Evolutionary conservation across 352 stramenopile genomes (phyloP).

Genomic region (Phytopythium montanum): DNA sequence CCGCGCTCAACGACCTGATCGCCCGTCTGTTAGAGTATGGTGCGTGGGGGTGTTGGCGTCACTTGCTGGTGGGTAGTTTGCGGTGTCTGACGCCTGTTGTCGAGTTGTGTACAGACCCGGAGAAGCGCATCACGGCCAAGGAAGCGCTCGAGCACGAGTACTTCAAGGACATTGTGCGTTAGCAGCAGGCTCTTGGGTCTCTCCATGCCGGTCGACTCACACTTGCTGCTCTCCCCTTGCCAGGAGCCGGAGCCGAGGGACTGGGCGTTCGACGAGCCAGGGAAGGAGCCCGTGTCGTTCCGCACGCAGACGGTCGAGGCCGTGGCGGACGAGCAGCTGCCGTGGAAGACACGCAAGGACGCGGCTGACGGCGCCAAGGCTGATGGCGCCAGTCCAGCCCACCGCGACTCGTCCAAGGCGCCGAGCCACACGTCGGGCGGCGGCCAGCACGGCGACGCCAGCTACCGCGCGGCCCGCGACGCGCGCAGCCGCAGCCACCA

Average conservation of each 20-base stretch:
- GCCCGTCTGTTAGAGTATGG: conserved; percentile 81
- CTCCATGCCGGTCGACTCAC: neutral
- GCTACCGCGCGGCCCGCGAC: conserved; percentile 26
- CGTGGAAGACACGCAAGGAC: conserved; percentile 70
- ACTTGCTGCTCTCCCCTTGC: neutral
- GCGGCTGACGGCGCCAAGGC: conserved; percentile 18
- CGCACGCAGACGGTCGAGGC: conserved; percentile 78
- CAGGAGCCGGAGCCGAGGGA: conserved; percentile 83
- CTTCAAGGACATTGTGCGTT: conserved; percentile 88
- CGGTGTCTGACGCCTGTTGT: conserved; percentile 2
- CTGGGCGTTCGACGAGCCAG: conserved; percentile 85
- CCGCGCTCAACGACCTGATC: conserved; percentile 74
- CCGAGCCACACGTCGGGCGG: neutral
- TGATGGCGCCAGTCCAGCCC: conserved; percentile 7
- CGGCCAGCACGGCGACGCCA: conserved; percentile 35
- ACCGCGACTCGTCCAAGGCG: conserved; percentile 20
- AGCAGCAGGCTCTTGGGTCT: no score
- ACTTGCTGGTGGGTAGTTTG: neutral
- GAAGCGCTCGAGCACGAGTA: conserved; percentile 93
- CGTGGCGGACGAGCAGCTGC: conserved; percentile 66
- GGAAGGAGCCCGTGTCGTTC: conserved; percentile 84
- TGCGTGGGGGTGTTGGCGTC: conserved; percentile 13
- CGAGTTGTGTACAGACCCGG: conserved; percentile 55
- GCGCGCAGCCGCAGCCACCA: conserved; percentile 50
- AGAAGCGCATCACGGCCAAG: conserved; percentile 87